A percentile compares a stretch with the other conserved stretches of the same genome.
phyloP scores from a whole-genome alignment of 139 green algal species.

The Auxenochlorella pyrenoidosa region DNA sequence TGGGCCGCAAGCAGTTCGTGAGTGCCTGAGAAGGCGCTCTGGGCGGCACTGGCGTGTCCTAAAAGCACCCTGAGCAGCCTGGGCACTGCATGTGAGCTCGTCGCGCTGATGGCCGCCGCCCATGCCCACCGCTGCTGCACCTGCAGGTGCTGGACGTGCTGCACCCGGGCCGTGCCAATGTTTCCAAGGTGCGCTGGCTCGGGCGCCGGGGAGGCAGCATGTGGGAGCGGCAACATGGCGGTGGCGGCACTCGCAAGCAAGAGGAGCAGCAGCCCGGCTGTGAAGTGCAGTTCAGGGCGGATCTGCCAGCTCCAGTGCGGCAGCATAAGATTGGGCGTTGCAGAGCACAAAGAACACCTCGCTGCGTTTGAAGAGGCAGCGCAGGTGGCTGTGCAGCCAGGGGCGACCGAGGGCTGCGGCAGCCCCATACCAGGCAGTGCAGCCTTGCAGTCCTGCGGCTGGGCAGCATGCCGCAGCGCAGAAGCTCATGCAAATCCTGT shows the following conservation, averaged over 20 bases:
- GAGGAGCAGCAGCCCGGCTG: neutral
- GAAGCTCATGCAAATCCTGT: neutral
- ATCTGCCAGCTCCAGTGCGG: no score
- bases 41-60: neutral
- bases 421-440: no score
- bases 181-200: constrained; percentile 87
- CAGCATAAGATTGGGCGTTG: no score
- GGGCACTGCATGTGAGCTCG: neutral
- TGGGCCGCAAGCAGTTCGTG: constrained; percentile 94
- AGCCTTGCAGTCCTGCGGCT: neutral
- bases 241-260: neutral
- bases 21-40: constrained; percentile 37
- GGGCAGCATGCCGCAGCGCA: neutral
- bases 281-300: no score
- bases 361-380: no score
- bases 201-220: neutral
- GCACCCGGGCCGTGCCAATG: constrained; percentile 95
- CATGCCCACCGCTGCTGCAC: neutral
- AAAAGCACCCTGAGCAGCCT: neutral
- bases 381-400: no score
- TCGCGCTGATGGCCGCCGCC: neutral
- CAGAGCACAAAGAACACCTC: no score
- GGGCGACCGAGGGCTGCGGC: no score
- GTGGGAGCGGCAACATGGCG: neutral
- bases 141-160: constrained; percentile 96